Conservation (phyloP, 2,329 filamentous ascomycete species). For the Apiospora kogelbergensis region DNA sequence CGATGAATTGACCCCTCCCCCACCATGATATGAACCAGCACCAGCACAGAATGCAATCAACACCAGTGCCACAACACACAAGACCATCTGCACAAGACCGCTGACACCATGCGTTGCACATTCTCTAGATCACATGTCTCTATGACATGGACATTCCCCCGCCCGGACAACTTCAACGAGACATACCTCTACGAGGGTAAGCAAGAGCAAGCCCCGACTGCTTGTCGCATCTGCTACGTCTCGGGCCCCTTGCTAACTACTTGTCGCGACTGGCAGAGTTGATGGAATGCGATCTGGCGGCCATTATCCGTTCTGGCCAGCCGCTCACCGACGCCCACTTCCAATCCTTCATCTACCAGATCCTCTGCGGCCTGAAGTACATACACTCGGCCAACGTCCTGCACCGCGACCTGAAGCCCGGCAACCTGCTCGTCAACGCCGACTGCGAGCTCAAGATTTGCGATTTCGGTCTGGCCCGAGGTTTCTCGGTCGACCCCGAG, state of each 20-base stretch:
- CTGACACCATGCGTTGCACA: conserved; percentile 36
- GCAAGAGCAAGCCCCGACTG: conserved; percentile 32
- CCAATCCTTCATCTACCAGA: conserved; percentile 99
- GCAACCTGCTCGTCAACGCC: conserved; percentile 95
- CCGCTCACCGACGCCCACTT: conserved; percentile 98
- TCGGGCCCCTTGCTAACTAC: conserved; percentile 9
- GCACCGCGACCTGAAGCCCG: conserved; percentile 94
- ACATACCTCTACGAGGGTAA: conserved; percentile 97
- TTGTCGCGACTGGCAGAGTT: conserved; percentile 61
- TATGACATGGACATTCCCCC: conserved; percentile 99
- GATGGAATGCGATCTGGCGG: conserved; percentile 98
- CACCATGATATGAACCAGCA: neutral
- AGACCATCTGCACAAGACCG: neutral
- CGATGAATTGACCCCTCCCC: neutral
- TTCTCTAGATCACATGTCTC: conserved; percentile 86
- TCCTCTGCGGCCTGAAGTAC: conserved; percentile 97
- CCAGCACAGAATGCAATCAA: too few relatives aligned
- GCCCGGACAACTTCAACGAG: conserved; percentile 98
- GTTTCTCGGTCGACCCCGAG: conserved; percentile 95
- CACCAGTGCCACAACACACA: neutral
- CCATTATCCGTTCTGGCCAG: conserved; percentile 96
- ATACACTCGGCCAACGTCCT: conserved; percentile 98
- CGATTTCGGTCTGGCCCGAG: conserved; percentile 94
- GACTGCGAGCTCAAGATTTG: conserved; percentile 99
- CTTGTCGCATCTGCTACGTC: neutral